Conservation (phyloP, 176 grass and related monocot species). For the Typha latifolia region DNA sequence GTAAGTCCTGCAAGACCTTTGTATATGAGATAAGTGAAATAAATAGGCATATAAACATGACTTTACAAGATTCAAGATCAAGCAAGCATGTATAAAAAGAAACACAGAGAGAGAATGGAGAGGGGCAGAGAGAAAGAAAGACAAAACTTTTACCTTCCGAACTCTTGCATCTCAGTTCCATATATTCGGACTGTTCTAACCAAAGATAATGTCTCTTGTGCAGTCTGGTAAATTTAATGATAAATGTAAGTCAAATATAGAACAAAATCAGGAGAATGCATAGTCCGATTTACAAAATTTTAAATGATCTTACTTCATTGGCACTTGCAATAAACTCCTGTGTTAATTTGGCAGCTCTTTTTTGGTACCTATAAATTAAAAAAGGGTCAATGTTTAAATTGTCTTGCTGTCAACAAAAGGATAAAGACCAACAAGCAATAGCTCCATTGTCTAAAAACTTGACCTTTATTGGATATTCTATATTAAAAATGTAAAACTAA, state of each 20-base stretch:
- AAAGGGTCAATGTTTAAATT: slow-evolving; percentile 15
- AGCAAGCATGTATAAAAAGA: background rate
- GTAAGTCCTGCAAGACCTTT: background rate
- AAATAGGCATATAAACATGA: background rate
- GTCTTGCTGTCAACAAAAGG: background rate
- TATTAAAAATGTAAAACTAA: background rate
- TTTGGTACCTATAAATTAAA: slow-evolving; percentile 71
- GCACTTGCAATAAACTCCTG: slow-evolving; percentile 90
- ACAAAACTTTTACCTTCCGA: slow-evolving; percentile 45
- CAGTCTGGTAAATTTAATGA: slow-evolving; percentile 51
- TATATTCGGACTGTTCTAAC: slow-evolving; percentile 80
- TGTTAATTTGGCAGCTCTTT: slow-evolving; percentile 73
- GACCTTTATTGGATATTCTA: background rate
- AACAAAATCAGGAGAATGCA: slow-evolving; percentile 5
- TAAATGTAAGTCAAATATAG: slow-evolving; percentile 4
- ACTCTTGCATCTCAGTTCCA: slow-evolving; percentile 88
- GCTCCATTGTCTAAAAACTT: background rate
- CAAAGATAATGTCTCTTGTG: slow-evolving; percentile 82
- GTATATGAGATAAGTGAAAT: background rate
- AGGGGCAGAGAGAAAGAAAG: background rate
- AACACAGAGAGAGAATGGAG: background rate
- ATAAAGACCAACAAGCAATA: slow-evolving; percentile 16
- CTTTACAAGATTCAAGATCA: background rate
- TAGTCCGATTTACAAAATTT: background rate
- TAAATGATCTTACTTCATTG: slow-evolving; percentile 61